phyloP scores from a whole-genome alignment of 2,329 filamentous ascomycete species.

The Aspergillus sp. region DNA sequence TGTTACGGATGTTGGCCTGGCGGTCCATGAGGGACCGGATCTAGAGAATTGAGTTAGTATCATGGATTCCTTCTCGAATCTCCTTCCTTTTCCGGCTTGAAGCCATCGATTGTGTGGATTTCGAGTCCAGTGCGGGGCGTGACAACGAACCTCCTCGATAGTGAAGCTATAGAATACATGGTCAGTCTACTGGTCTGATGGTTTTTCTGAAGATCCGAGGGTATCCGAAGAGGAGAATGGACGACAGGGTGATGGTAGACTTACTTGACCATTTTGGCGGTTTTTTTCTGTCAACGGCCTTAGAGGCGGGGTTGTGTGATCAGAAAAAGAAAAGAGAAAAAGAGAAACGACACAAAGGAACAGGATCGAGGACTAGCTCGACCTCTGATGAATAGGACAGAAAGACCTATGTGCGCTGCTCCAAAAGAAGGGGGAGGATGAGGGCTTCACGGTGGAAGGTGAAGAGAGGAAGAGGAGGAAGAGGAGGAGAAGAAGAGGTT shows the following conservation, averaged over 20 bases:
- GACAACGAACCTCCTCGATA: conserved; percentile 72
- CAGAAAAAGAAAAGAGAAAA: conserved; percentile 23
- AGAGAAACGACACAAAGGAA: conserved; percentile 37
- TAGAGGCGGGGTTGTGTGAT: conserved; percentile 40
- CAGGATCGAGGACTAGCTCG: conserved; percentile 45
- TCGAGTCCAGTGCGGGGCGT: conserved; percentile 6
- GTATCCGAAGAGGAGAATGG: neutral
- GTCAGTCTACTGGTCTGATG: conserved; percentile 26
- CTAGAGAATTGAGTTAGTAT: conserved; percentile 26
- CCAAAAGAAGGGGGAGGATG: conserved; percentile 27
- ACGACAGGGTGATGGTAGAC: conserved; percentile 43
- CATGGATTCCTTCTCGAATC: neutral
- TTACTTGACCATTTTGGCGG: conserved; percentile 99
- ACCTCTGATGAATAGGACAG: conserved; percentile 36
- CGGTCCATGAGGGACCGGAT: conserved; percentile 50
- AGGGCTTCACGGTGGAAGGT: conserved; percentile 28
- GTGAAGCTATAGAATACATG: conserved; percentile 71
- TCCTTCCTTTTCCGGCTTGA: neutral
- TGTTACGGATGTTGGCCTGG: conserved; percentile 74
- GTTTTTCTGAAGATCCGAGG: neutral
- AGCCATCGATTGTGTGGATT: neutral
- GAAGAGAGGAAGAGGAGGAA: conserved; percentile 28
- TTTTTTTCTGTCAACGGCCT: conserved; percentile 43
- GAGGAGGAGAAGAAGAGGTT: conserved; percentile 27
- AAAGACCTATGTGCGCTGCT: conserved; percentile 40